These are phyloP conservation scores for Rhodamnia rubescens DNA, from an alignment of 345 rosid genomes.

Conservation along the genomic window DNA sequence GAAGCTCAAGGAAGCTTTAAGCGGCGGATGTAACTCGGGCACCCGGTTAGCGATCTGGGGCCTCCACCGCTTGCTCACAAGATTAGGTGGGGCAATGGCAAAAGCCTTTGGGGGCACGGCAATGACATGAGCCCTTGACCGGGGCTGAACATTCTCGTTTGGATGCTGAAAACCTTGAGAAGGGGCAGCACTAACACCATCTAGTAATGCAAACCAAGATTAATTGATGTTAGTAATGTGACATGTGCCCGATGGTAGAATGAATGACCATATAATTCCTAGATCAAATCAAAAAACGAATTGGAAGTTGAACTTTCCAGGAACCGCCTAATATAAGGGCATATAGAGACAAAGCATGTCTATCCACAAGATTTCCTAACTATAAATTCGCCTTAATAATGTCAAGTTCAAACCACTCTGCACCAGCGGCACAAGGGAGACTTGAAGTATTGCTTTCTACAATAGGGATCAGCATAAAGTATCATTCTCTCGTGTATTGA, in stretches of 20 bases:
- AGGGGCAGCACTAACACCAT: neutral
- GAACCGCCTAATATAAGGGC: neutral
- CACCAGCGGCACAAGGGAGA: neutral
- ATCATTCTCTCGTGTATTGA: neutral
- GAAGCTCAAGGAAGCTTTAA: slow-evolving; percentile 11
- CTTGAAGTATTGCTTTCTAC: neutral
- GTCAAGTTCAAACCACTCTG: neutral
- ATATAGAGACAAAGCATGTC: neutral
- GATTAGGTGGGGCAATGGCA: neutral
- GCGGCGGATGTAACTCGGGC: slow-evolving; percentile 3
- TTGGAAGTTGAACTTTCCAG: neutral
- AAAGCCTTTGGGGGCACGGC: slow-evolving; percentile 1
- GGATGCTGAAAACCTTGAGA: neutral
- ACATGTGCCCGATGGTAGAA: neutral
- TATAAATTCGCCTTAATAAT: neutral
- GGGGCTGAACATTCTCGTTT: neutral
- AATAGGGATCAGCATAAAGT: neutral
- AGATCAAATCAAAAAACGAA: neutral
- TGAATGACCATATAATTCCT: neutral
- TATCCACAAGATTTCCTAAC: neutral
- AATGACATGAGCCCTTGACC: slow-evolving; percentile 5
- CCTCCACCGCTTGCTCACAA: neutral
- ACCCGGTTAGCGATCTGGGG: slow-evolving; percentile 4
- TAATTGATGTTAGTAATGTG: neutral
- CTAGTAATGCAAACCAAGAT: neutral